Evolutionary conservation across 768 basidiomycete species (phyloP).

Genomic region (Leucocoprinus sp.): DNA sequence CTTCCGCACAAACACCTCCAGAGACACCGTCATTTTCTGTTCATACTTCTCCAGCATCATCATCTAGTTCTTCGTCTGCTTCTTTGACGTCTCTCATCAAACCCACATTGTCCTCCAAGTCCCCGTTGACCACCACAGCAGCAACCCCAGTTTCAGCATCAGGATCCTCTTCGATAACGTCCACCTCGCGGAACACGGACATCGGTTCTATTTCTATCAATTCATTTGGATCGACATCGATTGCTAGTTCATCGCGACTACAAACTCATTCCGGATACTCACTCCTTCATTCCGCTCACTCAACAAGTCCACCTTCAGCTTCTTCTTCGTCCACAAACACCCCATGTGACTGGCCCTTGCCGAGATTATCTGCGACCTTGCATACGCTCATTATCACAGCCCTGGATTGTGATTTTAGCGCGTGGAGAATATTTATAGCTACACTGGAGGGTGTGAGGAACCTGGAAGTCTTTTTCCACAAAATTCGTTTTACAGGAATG

Average conservation of each 20-base stretch:
- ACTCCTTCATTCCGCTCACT: no score
- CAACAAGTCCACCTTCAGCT: no score
- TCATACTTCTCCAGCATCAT: not conserved
- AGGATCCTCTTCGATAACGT: no score
- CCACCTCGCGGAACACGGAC: no score
- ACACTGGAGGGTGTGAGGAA: conserved; percentile 25
- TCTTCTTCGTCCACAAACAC: not conserved
- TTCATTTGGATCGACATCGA: not conserved
- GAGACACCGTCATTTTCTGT: not conserved
- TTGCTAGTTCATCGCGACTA: no score
- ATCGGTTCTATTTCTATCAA: conserved; percentile 9
- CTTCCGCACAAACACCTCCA: not conserved
- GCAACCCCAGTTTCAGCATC: no score
- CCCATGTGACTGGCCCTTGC: conserved; percentile 5
- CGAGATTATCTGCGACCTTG: conserved; percentile 14
- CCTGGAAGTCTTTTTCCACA: conserved; percentile 37
- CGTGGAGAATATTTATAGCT: conserved; percentile 28
- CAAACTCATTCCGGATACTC: no score
- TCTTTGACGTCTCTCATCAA: conserved; percentile 3
- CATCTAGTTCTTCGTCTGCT: not conserved
- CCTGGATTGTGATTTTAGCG: conserved; percentile 30
- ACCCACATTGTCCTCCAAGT: not conserved
- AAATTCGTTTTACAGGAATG: conserved; percentile 26
- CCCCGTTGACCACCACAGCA: not conserved
- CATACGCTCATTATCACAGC: conserved; percentile 32